Percentiles rank a stretch among this genome's conserved stretches.
Conservation (phyloP, 225 moss, liverwort and hornwort species). For the Ulota crispa region DNA sequence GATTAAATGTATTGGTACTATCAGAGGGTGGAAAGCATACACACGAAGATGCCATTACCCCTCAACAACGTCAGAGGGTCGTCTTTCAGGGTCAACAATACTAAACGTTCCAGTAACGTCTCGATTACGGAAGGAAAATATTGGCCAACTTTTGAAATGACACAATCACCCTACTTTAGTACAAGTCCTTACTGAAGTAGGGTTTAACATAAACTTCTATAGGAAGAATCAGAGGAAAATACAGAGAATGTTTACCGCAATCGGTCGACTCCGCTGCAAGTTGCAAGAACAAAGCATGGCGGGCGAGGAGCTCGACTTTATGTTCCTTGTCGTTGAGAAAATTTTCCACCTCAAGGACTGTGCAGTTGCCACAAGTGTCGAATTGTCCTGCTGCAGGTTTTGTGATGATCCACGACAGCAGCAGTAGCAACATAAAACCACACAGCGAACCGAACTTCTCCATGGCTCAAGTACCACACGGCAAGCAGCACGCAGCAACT, state of each 20-base stretch:
- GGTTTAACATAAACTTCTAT: background rate
- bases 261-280: conserved; percentile 51
- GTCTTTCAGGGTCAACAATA: background rate
- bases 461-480: conserved; percentile 38
- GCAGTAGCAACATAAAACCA: conserved; percentile 19
- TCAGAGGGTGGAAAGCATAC: background rate
- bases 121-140: background rate
- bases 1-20: background rate
- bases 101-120: background rate
- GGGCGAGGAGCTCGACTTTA: conserved; percentile 49
- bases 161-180: background rate
- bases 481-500: background rate
- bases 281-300: conserved; percentile 55
- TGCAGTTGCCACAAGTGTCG: conserved; percentile 19
- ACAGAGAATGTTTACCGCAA: conserved; percentile 38
- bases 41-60: background rate
- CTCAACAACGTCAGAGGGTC: background rate
- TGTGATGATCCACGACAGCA: conserved; percentile 29
- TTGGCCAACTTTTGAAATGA: background rate
- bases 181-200: background rate
- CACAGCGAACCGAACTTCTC: conserved; percentile 21
- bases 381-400: conserved; percentile 27
- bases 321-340: conserved; percentile 50
- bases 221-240: background rate
- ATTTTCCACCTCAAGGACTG: conserved; percentile 10